Percentiles rank a stretch among this genome's conserved stretches.
Evolutionary conservation across 345 rosid genomes (phyloP).

Genomic region (Salix purpurea): DNA sequence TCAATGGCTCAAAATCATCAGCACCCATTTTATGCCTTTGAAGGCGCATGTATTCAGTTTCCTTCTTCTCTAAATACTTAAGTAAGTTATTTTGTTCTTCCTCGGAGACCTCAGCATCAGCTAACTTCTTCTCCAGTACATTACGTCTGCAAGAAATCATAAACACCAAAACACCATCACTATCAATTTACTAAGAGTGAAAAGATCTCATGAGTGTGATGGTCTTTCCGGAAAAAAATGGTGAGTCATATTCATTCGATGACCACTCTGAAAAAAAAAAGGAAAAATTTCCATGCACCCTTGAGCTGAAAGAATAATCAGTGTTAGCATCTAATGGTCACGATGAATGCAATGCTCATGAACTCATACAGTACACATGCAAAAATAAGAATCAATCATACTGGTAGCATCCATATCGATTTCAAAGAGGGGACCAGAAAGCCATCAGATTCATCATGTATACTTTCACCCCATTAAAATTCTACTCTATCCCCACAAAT

Average conservation of each 20-base stretch:
- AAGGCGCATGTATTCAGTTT: conserved; percentile 94
- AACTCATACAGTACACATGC: background rate
- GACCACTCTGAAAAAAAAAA: background rate
- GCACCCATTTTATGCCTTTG: conserved; percentile 98
- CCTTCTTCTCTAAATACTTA: conserved; percentile 85
- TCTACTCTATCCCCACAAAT: background rate
- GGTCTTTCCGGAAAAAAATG: background rate
- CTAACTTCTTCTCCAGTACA: conserved; percentile 89
- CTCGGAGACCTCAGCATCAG: conserved; percentile 92
- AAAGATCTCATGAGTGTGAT: conserved; percentile 1
- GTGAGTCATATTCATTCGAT: background rate
- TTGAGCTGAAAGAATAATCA: background rate
- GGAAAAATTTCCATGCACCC: background rate
- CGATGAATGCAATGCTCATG: background rate
- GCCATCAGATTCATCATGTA: background rate
- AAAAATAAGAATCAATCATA: background rate
- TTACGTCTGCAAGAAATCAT: conserved; percentile 57
- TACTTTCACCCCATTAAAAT: background rate
- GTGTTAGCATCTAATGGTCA: background rate
- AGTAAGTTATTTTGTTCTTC: conserved; percentile 90
- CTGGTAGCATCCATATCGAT: no score
- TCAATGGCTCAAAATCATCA: conserved; percentile 96
- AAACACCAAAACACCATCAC: background rate
- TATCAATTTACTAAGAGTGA: background rate
- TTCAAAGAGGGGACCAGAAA: background rate